A percentile compares a stretch with the other conserved stretches of the same genome.
phyloP scores from a whole-genome alignment of 345 rosid species.

The Iberis pinnata region DNA sequence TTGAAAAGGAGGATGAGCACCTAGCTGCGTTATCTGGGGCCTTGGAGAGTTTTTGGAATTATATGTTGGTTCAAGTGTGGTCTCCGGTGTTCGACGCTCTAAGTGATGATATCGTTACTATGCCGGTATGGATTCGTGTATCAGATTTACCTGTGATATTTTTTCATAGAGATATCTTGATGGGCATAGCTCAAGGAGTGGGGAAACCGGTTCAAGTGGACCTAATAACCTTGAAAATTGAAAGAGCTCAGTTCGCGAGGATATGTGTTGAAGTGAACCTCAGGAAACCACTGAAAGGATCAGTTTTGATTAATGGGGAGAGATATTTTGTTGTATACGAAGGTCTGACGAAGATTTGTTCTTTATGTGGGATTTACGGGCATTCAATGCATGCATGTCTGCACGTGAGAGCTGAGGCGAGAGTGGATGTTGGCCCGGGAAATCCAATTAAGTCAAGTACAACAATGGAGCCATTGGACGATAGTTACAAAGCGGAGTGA shows the following conservation, averaged over 20 bases:
- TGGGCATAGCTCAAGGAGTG: background rate
- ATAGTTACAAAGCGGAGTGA: too few relatives aligned
- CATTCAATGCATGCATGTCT: too few relatives aligned
- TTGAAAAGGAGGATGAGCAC: background rate
- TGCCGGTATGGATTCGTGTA: background rate
- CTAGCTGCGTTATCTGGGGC: background rate
- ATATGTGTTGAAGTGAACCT: too few relatives aligned
- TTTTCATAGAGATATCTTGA: background rate
- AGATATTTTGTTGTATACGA: background rate
- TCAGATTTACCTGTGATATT: too few relatives aligned
- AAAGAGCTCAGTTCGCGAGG: background rate
- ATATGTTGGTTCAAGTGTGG: background rate
- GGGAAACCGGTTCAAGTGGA: background rate
- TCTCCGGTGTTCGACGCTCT: background rate
- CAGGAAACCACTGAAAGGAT: background rate
- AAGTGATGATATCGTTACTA: background rate
- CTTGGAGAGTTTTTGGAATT: background rate
- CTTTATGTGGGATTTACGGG: too few relatives aligned
- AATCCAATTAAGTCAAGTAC: too few relatives aligned
- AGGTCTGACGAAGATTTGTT: too few relatives aligned
- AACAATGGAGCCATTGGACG: too few relatives aligned
- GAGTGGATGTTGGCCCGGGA: too few relatives aligned
- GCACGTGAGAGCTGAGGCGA: too few relatives aligned
- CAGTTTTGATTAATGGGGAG: background rate
- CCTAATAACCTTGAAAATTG: background rate